A percentile compares a stretch with the other conserved stretches of the same genome.
These are phyloP conservation scores for Bolboschoenoplectus hybrid DNA, from an alignment of 202 grass and related monocot species.

Conservation along the genomic window DNA sequence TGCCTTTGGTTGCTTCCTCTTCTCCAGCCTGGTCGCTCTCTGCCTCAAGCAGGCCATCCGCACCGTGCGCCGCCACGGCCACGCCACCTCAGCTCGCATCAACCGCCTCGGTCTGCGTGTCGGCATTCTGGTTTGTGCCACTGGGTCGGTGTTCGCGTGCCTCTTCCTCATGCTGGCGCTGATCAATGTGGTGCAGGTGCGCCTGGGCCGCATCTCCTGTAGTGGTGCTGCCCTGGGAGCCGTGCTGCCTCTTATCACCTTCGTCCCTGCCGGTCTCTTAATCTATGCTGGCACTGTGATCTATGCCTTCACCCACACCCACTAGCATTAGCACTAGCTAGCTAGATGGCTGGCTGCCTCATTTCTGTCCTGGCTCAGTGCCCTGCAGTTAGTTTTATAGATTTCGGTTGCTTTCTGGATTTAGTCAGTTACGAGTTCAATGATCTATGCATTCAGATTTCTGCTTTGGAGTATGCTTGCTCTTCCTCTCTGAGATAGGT, in stretches of 20 bases:
- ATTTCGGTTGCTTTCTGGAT: background rate
- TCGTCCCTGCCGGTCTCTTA: constrained; percentile 70
- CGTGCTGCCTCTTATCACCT: constrained; percentile 66
- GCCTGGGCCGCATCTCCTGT: constrained; percentile 72
- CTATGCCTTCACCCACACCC: constrained; percentile 69
- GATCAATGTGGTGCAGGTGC: constrained; percentile 84
- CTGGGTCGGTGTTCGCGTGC: constrained; percentile 63
- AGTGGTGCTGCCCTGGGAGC: constrained; percentile 58
- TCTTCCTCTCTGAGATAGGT: background rate
- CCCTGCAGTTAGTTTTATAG: background rate
- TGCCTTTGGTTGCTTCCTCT: constrained; percentile 88
- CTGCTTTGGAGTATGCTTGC: background rate
- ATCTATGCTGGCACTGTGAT: constrained; percentile 78
- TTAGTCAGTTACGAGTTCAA: background rate
- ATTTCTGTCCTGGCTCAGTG: background rate
- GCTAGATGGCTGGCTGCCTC: background rate
- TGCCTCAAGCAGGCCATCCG: constrained; percentile 96
- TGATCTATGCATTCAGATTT: background rate
- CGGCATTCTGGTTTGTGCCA: constrained; percentile 65
- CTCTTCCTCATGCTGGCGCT: constrained; percentile 85
- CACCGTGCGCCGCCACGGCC: constrained; percentile 35
- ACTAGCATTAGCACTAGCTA: background rate
- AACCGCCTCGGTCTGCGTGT: constrained; percentile 72
- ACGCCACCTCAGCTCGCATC: constrained; percentile 41
- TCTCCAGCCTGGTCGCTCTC: constrained; percentile 95